Conservation (phyloP, 2,329 filamentous ascomycete species). For the Fusarium illudens region DNA sequence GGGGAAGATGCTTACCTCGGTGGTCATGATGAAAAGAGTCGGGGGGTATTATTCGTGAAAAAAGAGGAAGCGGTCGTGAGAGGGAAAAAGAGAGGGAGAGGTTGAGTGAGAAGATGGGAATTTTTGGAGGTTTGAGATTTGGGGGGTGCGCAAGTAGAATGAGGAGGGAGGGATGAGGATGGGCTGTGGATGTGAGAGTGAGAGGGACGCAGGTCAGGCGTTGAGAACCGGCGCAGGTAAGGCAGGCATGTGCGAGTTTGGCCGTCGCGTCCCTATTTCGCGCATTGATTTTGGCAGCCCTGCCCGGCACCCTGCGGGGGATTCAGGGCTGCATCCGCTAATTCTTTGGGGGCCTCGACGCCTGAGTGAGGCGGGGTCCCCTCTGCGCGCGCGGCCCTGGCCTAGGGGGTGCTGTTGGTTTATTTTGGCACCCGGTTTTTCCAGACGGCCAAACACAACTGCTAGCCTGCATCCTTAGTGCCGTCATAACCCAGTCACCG, state of each 20-base stretch:
- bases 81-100: conserved; percentile 26
- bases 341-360: neutral
- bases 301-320: conserved; percentile 5
- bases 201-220: conserved; percentile 38
- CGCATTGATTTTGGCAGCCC: conserved; percentile 18
- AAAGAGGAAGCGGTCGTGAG: conserved; percentile 34
- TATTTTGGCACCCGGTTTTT: conserved; percentile 18
- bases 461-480: conserved; percentile 24
- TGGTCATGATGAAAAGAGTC: conserved; percentile 45
- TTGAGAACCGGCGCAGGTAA: conserved; percentile 26
- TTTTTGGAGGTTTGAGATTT: conserved; percentile 42
- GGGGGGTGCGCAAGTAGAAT: conserved; percentile 40
- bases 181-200: conserved; percentile 19
- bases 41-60: conserved; percentile 35
- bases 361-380: neutral
- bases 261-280: neutral
- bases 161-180: conserved; percentile 35
- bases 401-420: neutral
- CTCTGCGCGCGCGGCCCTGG: neutral
- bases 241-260: conserved; percentile 8
- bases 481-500: conserved; percentile 31
- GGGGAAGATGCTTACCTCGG: conserved; percentile 44
- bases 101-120: conserved; percentile 33
- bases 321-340: conserved; percentile 8
- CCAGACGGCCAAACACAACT: conserved; percentile 6